Percentiles rank a stretch among this genome's conserved stretches.
Evolutionary conservation across 2,329 filamentous ascomycete genomes (phyloP).

Genomic region (Ophiostoma ulmi): DNA sequence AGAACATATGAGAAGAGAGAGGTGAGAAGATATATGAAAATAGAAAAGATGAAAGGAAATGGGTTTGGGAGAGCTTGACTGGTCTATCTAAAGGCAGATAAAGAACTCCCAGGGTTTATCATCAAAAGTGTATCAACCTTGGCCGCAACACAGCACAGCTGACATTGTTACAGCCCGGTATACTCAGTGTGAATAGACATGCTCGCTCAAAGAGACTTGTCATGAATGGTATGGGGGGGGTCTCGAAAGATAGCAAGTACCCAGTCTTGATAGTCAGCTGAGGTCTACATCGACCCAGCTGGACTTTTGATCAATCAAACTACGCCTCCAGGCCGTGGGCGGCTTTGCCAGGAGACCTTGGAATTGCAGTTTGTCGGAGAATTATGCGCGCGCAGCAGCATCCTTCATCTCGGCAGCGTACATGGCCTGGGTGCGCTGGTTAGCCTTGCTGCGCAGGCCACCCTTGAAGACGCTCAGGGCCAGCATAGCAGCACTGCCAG

Average conservation of each 20-base stretch:
- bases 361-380: background rate
- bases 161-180: slow-evolving; percentile 21
- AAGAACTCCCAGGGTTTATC: background rate
- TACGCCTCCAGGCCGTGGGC: slow-evolving; percentile 8
- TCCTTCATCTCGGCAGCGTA: slow-evolving; percentile 38
- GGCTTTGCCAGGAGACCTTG: slow-evolving; percentile 9
- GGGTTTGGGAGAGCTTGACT: background rate
- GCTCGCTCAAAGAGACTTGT: background rate
- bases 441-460: slow-evolving; percentile 33
- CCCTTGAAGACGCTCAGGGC: slow-evolving; percentile 46
- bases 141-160: slow-evolving; percentile 25
- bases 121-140: slow-evolving; percentile 6
- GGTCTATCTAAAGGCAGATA: background rate
- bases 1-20: background rate
- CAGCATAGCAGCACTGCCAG: slow-evolving; percentile 43
- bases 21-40: background rate
- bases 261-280: background rate
- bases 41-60: background rate
- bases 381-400: slow-evolving; percentile 24
- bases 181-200: background rate
- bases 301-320: slow-evolving; percentile 6
- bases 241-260: background rate
- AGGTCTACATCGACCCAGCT: slow-evolving; percentile 10
- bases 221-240: background rate
- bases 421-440: slow-evolving; percentile 31